phyloP scores from a whole-genome alignment of 2,329 filamentous ascomycete species.

The Aspergillus sp. region DNA sequence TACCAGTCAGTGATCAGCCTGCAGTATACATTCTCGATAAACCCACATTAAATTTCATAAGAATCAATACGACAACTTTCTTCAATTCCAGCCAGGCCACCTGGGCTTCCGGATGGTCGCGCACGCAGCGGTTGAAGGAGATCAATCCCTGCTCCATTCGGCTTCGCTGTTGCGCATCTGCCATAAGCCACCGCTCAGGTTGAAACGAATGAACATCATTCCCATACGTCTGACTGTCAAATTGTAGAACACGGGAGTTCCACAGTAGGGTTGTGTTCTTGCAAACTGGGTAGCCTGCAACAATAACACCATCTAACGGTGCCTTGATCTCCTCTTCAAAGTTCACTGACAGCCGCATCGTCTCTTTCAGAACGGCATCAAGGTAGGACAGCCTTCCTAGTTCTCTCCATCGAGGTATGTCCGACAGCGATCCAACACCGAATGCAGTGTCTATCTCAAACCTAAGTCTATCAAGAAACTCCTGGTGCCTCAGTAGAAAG shows the following conservation, averaged over 20 bases:
- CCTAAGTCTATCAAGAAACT: slow-evolving; percentile 8
- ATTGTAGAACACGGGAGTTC: slow-evolving; percentile 10
- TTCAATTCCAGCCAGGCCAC: slow-evolving; percentile 20
- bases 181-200: slow-evolving; percentile 21
- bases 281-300: slow-evolving; percentile 4
- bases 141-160: slow-evolving; percentile 17
- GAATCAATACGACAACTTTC: slow-evolving; percentile 16
- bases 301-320: neutral
- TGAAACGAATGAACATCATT: slow-evolving; percentile 8
- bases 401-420: slow-evolving; percentile 11
- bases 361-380: slow-evolving; percentile 23
- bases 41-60: slow-evolving; percentile 20
- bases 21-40: neutral
- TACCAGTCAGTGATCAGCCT: neutral
- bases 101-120: neutral
- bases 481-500: slow-evolving; percentile 8
- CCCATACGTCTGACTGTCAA: slow-evolving; percentile 12
- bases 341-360: slow-evolving; percentile 9
- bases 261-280: slow-evolving; percentile 11
- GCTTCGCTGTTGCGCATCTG: neutral
- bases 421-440: neutral
- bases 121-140: neutral
- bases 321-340: neutral
- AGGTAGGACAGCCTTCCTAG: slow-evolving; percentile 14
- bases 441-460: slow-evolving; percentile 15